A percentile compares a stretch with the other conserved stretches of the same genome.
phyloP scores from a whole-genome alignment of 371 early-diverging fungal genomes.

The Mucor plumbeus region DNA sequence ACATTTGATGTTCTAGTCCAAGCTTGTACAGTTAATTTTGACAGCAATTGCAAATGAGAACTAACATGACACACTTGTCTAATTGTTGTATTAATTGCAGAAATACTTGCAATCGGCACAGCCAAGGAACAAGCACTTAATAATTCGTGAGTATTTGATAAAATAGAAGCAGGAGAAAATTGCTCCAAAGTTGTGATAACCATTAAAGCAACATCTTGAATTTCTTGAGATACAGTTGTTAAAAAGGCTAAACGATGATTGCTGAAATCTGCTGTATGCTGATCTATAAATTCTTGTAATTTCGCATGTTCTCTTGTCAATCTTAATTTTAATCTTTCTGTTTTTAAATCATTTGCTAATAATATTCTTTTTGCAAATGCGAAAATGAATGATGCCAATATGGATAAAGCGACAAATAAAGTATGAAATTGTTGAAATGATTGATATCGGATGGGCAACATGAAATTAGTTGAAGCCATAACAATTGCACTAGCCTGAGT shows the following conservation, averaged over 20 bases:
- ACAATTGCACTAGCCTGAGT: slow-evolving; percentile 14
- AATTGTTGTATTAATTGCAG: slow-evolving; percentile 41
- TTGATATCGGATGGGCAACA: background rate
- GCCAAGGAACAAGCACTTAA: slow-evolving; percentile 49
- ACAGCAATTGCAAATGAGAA: slow-evolving; percentile 30
- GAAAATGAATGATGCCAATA: slow-evolving; percentile 11
- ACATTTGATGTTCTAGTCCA: slow-evolving; percentile 1
- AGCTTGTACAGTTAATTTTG: slow-evolving; percentile 20
- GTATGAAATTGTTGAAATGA: background rate
- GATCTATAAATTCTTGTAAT: slow-evolving; percentile 9
- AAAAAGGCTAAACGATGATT: slow-evolving; percentile 23
- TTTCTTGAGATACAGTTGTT: slow-evolving; percentile 49
- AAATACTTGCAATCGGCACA: slow-evolving; percentile 47
- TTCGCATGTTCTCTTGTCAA: slow-evolving; percentile 1
- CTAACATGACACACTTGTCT: slow-evolving; percentile 40
- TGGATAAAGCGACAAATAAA: background rate
- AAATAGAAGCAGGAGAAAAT: slow-evolving; percentile 39
- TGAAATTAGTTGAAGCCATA: slow-evolving; percentile 11
- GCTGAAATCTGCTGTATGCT: background rate
- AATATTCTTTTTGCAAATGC: slow-evolving; percentile 19
- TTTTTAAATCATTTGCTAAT: slow-evolving; percentile 11
- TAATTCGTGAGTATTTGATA: slow-evolving; percentile 44
- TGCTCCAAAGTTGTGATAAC: slow-evolving; percentile 53
- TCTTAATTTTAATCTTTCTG: slow-evolving; percentile 4
- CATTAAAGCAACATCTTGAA: slow-evolving; percentile 53